Evolutionary conservation across 139 green algal species (phyloP).

Genomic region (Desmodesmus armatus): DNA sequence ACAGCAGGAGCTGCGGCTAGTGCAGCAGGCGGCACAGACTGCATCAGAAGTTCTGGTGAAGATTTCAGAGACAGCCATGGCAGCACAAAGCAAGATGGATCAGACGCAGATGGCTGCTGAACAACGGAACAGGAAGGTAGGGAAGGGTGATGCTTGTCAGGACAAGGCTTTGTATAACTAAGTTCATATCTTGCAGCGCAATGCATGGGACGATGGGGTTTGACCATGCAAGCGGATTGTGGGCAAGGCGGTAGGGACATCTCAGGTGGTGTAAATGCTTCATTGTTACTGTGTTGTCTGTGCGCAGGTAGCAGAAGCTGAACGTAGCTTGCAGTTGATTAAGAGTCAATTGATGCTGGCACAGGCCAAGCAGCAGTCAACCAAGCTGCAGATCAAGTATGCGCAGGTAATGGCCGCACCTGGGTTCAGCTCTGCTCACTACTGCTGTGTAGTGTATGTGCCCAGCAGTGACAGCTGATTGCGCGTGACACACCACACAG

Average conservation of each 20-base stretch:
- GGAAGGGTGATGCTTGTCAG: background rate
- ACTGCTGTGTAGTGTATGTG: no score
- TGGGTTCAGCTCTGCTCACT: no score
- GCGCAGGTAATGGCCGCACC: conserved; percentile 30
- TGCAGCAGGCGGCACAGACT: conserved; percentile 27
- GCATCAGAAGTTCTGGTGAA: conserved; percentile 2
- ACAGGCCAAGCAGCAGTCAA: conserved; percentile 33
- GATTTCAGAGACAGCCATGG: conserved; percentile 7
- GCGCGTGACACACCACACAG: no score
- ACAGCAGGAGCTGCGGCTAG: conserved; percentile 8
- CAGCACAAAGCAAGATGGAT: conserved; percentile 13
- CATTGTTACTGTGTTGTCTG: no score
- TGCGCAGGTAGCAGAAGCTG: conserved; percentile 9
- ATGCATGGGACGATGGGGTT: no score
- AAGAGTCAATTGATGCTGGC: conserved; percentile 23
- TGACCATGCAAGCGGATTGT: no score
- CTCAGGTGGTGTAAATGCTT: no score
- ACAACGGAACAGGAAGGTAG: conserved; percentile 19
- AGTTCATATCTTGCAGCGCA: no score
- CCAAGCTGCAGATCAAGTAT: conserved; percentile 36
- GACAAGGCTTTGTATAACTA: background rate
- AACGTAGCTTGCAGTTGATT: conserved; percentile 14
- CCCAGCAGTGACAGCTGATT: no score
- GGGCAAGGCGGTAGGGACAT: no score
- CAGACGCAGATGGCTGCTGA: conserved; percentile 15